Base-by-base conservation (phyloP, 116 monocot species). In the Phalaenopsis hybrid region DNA sequence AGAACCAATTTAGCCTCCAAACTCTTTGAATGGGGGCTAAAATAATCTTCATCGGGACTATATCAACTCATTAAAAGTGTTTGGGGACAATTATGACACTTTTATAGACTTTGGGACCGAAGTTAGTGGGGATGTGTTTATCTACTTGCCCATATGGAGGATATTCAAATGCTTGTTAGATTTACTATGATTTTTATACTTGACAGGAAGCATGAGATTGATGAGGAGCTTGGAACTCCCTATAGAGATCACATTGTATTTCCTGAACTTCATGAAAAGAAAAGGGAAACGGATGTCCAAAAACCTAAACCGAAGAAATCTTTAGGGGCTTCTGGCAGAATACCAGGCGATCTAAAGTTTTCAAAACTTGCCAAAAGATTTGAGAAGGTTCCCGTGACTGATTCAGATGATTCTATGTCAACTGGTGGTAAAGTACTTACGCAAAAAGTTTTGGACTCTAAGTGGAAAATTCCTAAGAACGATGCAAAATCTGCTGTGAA, bases 221-320 rank as follows among this genome's bases (percentile, higher is more conserved):
- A 93, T 83, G 86, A 85, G 69, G 77, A 86, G 1, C 79, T 98
- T 67, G 81, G 87, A 21, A 95, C 98, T 21, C 98, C 98, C 77
- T 83, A 57, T 18, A 88, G 98, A 82, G 86, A 98, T 78, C 97
- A 97, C 74, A 88, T 98, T 21, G 69, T 57, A 65, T 92, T 94
- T 78, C 89, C 91, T 63, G 85, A 84, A 51, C 44, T 41, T 16
- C 79, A 59, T 77, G 85, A 81, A 69, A 88, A 84, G 81, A 87
- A 78, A 41, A 85, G 82, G 65, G 44, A 58, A 50, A 10, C 13
- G 13, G 52, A 65, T 79, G 75, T 80, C 44, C 82, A 82, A 57
- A 83, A 82, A 84, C 79, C 13, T 23, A 86, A 82, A 78, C 13
- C 31, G 20, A 85, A 86, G 34, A 89, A 86, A 57, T 82, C 57